phyloP scores from a whole-genome alignment of 2,329 filamentous ascomycete genomes.

The Gaeumannomyces tritici region DNA sequence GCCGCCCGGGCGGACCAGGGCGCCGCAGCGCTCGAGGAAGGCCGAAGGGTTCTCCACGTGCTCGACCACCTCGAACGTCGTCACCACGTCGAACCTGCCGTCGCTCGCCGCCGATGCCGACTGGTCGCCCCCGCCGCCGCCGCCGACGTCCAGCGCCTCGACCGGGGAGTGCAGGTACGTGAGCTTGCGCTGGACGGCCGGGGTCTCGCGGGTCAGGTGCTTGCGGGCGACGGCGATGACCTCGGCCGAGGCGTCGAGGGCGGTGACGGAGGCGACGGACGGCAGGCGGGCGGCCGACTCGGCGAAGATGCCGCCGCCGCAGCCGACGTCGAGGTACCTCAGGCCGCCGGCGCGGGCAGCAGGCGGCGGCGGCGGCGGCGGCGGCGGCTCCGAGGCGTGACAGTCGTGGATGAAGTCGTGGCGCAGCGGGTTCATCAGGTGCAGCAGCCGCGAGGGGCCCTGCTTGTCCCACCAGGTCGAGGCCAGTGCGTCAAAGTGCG shows the following conservation, averaged over 20 bases:
- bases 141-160: constrained; percentile 49
- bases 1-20: constrained; percentile 78
- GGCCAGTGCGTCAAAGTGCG: constrained; percentile 89
- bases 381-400: constrained; percentile 40
- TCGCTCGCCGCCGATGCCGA: neutral
- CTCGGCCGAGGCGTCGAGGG: constrained; percentile 67
- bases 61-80: constrained; percentile 90
- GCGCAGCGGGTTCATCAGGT: constrained; percentile 95
- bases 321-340: constrained; percentile 83
- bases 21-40: constrained; percentile 63
- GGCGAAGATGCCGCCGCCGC: constrained; percentile 93
- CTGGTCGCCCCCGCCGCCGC: constrained; percentile 19
- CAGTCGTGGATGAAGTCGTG: constrained; percentile 83
- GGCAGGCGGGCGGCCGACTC: constrained; percentile 69
- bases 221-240: constrained; percentile 66
- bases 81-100: constrained; percentile 62
- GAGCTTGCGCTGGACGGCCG: constrained; percentile 52
- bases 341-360: constrained; percentile 21
- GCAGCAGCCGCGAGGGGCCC: constrained; percentile 81
- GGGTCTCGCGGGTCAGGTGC: constrained; percentile 64
- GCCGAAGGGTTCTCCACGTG: constrained; percentile 69
- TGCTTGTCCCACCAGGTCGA: constrained; percentile 96
- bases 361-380: neutral
- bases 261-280: constrained; percentile 55
- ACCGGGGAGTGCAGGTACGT: constrained; percentile 68